Evolutionary conservation across 2,329 filamentous ascomycete species (phyloP).

Genomic region (Sphaerulina musiva): DNA sequence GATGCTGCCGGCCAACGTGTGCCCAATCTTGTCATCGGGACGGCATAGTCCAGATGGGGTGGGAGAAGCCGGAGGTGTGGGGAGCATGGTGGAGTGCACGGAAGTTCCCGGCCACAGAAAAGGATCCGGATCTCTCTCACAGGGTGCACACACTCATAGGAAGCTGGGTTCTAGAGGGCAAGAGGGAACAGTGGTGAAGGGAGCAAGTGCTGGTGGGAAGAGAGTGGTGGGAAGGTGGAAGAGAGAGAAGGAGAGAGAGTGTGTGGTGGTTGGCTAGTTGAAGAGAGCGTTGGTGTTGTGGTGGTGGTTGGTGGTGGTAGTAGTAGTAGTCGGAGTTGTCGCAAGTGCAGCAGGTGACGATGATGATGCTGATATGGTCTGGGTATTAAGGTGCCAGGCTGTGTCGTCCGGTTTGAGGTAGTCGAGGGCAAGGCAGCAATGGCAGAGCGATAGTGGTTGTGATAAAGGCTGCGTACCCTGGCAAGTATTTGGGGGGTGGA

Average conservation of each 20-base stretch:
- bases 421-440: slow-evolving; percentile 14
- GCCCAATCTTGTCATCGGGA: slow-evolving; percentile 81
- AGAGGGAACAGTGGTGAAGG: no score
- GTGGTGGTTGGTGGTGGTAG: no score
- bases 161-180: slow-evolving; percentile 6
- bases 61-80: slow-evolving; percentile 47
- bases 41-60: slow-evolving; percentile 34
- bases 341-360: no score
- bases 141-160: slow-evolving; percentile 19
- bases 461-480: slow-evolving; percentile 19
- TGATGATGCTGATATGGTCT: no score
- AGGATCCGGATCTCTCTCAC: slow-evolving; percentile 13
- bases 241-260: no score
- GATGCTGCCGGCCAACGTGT: slow-evolving; percentile 72
- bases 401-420: slow-evolving; percentile 18
- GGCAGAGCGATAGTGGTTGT: slow-evolving; percentile 22
- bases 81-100: slow-evolving; percentile 38
- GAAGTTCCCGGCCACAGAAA: slow-evolving; percentile 2
- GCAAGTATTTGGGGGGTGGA: slow-evolving; percentile 19
- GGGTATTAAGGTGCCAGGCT: slow-evolving; percentile 3
- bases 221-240: slow-evolving; percentile 4
- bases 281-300: no score
- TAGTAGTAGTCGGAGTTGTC: no score
- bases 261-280: no score
- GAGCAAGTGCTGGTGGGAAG: slow-evolving; percentile 14